Conservation (phyloP, 495 filamentous ascomycete species). For the Saxophila tyrrhenica region DNA sequence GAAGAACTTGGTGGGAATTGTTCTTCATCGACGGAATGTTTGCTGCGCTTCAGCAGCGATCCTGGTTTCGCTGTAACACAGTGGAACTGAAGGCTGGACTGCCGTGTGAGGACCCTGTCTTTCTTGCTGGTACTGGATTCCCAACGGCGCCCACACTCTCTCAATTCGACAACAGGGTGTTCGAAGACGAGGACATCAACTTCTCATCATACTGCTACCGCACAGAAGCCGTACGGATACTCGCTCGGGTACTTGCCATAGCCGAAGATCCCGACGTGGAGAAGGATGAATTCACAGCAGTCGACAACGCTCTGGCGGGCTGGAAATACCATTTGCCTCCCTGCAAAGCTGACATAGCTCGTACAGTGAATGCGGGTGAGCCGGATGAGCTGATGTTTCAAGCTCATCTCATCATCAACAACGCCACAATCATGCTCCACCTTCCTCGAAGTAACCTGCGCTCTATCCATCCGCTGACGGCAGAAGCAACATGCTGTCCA, state of each 20-base stretch:
- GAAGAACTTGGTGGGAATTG: constrained; percentile 87
- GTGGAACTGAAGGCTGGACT: constrained; percentile 35
- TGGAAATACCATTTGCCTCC: constrained; percentile 72
- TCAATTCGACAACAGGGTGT: constrained; percentile 61
- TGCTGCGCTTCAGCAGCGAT: constrained; percentile 31
- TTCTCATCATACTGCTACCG: constrained; percentile 74
- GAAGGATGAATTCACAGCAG: constrained; percentile 31
- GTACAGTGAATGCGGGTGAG: constrained; percentile 49
- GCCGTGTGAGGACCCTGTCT: constrained; percentile 71
- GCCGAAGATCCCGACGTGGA: constrained; percentile 5
- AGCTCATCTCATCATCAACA: constrained; percentile 50
- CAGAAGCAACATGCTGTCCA: constrained; percentile 6
- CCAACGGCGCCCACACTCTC: constrained; percentile 49
- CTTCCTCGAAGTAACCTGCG: constrained; percentile 40
- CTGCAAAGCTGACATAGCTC: constrained; percentile 52
- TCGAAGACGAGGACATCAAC: constrained; percentile 46
- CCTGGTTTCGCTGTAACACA: constrained; percentile 28
- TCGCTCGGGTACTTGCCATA: constrained; percentile 60
- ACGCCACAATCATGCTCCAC: constrained; percentile 60
- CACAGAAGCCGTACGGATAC: constrained; percentile 47
- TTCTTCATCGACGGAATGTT: constrained; percentile 60
- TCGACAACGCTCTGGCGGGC: constrained; percentile 68
- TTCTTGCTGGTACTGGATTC: constrained; percentile 36
- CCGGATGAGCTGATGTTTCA: constrained; percentile 90
- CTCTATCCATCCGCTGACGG: constrained; percentile 8